Base-by-base conservation (phyloP, 805 yeast species). In the Pichia membranifaciens region DNA sequence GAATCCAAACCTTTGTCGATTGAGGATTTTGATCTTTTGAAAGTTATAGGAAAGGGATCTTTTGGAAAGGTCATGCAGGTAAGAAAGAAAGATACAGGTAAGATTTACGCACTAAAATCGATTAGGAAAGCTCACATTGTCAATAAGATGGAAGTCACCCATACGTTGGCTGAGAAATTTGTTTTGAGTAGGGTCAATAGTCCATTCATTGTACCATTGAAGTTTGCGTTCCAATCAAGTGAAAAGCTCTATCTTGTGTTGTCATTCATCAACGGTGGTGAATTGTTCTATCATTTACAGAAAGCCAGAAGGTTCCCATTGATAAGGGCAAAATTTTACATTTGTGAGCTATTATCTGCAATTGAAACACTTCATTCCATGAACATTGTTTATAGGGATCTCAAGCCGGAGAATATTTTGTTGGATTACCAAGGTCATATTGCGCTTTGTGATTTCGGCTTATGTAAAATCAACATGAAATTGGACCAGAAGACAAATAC, bases 61-160 rank as follows among this genome's bases (percentile, higher is more conserved):
- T 93, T 93, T 64, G 99, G 99, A 44, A 93, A 93, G 68, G 99
- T 93, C 45, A 93, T 93, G 98, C 99, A 93, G 67, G 99, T 93
- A 37, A 82, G 89, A 53, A 93, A 93, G 68, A 87, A 87, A 58
- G 99, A 93, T 66, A 93, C 99, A 3, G 84, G 84, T 54, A 95
- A 91, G 64, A 82, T 93, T 21, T 93, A 93, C 65, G 99, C 99
- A 1, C 72, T 93, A 61, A 93, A 93, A 66, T 89, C 97, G 0
- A 81, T 93, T 53, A 76, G 98, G 57, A 93, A 93, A 64, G 87
- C 95, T 17, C 96, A 93, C 61, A 89, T 93, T 56, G 95, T 93
- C 31, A 86, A 95, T 23, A 81, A 95, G 61, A 81, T 88, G 69
- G 99, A 93, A 68, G 97, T 93, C 21, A 87, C 90, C 3, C 99